Base-by-base conservation (phyloP, 768 basidiomycete genomes). In the Fomitopsis serialis region DNA sequence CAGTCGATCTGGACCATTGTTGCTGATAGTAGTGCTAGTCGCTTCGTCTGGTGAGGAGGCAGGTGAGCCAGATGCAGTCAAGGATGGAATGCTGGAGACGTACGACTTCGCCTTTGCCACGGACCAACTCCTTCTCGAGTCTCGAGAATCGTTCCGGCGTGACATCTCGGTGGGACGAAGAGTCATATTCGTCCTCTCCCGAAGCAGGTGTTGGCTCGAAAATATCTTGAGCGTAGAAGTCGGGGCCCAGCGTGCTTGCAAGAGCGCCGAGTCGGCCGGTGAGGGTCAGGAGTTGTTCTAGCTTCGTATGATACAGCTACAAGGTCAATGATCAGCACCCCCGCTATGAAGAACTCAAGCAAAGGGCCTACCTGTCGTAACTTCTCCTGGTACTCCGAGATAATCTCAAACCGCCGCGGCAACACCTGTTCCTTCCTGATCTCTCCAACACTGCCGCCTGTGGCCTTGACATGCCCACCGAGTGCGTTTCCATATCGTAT, bases 21-120 rank as follows among this genome's bases (percentile, higher is more conserved):
- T 9, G 72, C 70, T 7, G 83, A 80, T 22, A 93, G 73, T 50
- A 85, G 76, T 46, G 75, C 72, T 32, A 89, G 74, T 24, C 90
- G 84, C 63, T 86, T 88, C 24, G 76, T 70, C 89, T 91, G 55
- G 6, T 45, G 21, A 27, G 23, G 32, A 27, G 43, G 46, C 13
- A 55, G 52, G 17, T 32, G 29, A 32, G 29, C 11, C 5, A 5
- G 6, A 32, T 32, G 11, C 6, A 5, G 11, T 15, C 22, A 10
- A n/a, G 37, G 47, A 23, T 43, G 45, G 36, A 12, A 24, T 37
- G 48, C 49, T 32, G 50, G 40, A 55, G 27, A 75, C 88, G 63
- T 61, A 92, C 88, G 50, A 92, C 78, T 79, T 95, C 92, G n/a
- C 80, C 79, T 68, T 92, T 92, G 11, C 89, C 91, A 50, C 87